These are phyloP conservation scores for Lycium barbarum DNA, from an alignment of 257 asterid species.

Conservation along the genomic window DNA sequence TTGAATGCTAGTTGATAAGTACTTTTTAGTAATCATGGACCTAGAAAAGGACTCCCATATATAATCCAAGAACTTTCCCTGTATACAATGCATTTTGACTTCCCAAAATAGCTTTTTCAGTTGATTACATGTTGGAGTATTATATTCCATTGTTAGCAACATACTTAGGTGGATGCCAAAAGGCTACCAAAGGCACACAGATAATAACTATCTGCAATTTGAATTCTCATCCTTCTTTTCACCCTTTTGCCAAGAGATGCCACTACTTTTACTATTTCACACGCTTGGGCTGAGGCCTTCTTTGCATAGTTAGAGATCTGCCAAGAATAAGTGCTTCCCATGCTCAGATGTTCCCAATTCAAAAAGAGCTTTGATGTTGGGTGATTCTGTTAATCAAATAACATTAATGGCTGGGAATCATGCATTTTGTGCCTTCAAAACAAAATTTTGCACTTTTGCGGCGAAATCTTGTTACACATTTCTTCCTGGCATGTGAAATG, in stretches of 20 bases:
- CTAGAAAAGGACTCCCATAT: neutral
- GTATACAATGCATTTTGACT: neutral
- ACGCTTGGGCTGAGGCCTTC: neutral
- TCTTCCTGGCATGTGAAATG: conserved; percentile 4
- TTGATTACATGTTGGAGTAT: neutral
- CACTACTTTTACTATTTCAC: conserved; percentile 9
- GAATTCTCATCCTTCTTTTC: conserved; percentile 19
- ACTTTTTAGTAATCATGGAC: neutral
- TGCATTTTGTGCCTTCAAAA: no score
- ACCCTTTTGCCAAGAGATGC: conserved; percentile 5
- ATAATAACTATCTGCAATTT: neutral
- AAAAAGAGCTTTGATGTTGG: neutral
- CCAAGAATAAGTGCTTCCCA: neutral
- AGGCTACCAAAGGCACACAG: neutral
- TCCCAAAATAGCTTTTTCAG: neutral
- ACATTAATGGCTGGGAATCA: conserved; percentile 17
- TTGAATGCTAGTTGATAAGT: neutral
- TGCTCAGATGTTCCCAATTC: conserved; percentile 9
- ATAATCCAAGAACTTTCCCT: neutral
- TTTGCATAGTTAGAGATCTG: conserved; percentile 1
- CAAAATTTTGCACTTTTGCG: no score
- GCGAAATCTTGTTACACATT: neutral
- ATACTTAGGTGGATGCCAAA: neutral
- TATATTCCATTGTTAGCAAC: neutral
- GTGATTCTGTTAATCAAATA: conserved; percentile 17